Percentiles rank a stretch among this genome's conserved stretches.
Conservation (phyloP, 202 grass and related monocot species). For the Digitaria exilis region DNA sequence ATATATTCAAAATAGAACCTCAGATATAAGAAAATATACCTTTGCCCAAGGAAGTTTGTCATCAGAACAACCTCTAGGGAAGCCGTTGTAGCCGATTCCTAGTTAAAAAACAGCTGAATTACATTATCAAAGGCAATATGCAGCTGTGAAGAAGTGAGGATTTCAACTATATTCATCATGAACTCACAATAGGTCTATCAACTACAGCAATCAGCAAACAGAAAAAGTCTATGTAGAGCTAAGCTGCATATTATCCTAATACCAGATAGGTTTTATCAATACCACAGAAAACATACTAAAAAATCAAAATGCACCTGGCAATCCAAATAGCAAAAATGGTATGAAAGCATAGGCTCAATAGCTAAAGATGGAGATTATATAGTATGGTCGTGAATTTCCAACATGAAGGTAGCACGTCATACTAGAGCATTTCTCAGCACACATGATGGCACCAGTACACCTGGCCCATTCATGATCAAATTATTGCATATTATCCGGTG, state of each 20-base stretch:
- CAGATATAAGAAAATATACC: slow-evolving; percentile 47
- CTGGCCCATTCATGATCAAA: not conserved
- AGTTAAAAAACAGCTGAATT: slow-evolving; percentile 32
- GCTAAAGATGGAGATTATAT: not conserved
- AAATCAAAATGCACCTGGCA: not conserved
- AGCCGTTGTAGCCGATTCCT: slow-evolving; percentile 99
- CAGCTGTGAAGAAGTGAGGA: not conserved
- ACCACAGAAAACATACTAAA: not conserved
- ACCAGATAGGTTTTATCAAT: not conserved
- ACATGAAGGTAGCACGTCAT: not conserved
- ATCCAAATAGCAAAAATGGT: not conserved
- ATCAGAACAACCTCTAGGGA: slow-evolving; percentile 98
- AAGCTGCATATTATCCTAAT: slow-evolving; percentile 23
- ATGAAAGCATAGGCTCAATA: not conserved
- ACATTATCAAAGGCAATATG: not conserved
- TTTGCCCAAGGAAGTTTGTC: slow-evolving; percentile 97
- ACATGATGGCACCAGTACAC: not conserved
- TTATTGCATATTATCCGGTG: not conserved
- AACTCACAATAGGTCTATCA: not conserved
- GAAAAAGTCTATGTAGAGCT: not conserved
- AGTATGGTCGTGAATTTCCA: not conserved
- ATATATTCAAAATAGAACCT: not conserved
- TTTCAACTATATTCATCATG: not conserved
- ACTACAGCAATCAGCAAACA: not conserved
- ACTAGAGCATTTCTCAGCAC: not conserved